phyloP scores from a whole-genome alignment of 208 protist genomes.

The Tetramitus jugosus region DNA sequence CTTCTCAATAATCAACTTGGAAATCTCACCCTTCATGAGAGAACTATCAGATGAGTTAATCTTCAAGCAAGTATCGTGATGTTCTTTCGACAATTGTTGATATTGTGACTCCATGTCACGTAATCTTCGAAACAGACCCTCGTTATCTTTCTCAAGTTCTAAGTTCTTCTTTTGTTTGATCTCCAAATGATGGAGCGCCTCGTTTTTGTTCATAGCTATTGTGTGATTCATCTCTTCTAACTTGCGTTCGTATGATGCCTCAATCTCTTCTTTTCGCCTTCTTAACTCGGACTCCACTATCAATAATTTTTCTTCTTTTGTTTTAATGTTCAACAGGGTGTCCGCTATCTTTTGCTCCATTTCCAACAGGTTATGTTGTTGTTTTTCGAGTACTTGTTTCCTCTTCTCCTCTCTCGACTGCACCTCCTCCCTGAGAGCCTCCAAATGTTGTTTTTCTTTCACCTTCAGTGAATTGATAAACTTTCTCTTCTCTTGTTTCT shows the following conservation, averaged over 20 bases:
- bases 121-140: not conserved
- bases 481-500: not conserved
- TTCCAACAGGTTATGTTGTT: not conserved
- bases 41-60: not conserved
- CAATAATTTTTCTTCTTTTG: not conserved
- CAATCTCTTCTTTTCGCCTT: constrained; percentile 14
- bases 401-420: not conserved
- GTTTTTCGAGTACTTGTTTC: not conserved
- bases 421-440: not conserved
- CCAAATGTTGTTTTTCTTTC: not conserved
- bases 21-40: not conserved
- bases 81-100: not conserved
- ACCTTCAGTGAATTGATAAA: not conserved
- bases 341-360: not conserved
- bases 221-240: constrained; percentile 7
- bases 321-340: not conserved
- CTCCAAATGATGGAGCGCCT: not conserved
- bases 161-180: not conserved
- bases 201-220: not conserved
- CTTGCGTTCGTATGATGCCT: not conserved
- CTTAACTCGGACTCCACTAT: not conserved
- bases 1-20: not conserved
- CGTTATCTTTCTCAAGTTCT: constrained; percentile 4
- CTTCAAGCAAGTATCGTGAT: not conserved
- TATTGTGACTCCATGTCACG: not conserved